A percentile compares a stretch with the other conserved stretches of the same genome.
These are phyloP conservation scores for Diplocarpon mali DNA, from an alignment of 2,329 filamentous ascomycete species.

Conservation along the genomic window DNA sequence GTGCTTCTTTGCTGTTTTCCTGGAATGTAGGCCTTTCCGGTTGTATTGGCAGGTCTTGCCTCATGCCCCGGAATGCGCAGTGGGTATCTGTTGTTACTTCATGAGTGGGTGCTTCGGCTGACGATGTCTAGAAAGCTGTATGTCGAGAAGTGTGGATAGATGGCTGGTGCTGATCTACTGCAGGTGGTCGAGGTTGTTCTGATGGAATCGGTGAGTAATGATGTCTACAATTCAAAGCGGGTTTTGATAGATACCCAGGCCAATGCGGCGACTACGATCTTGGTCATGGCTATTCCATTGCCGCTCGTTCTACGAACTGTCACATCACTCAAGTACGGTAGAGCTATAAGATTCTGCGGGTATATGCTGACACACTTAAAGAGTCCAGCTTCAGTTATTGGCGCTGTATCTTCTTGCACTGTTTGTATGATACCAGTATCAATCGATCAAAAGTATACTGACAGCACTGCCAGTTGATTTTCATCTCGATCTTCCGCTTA, in stretches of 20 bases:
- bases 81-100: conserved; percentile 1
- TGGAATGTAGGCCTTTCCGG: conserved; percentile 14
- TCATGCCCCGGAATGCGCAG: conserved; percentile 12
- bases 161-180: not conserved
- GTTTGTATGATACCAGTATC: conserved; percentile 7
- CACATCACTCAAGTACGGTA: conserved; percentile 6
- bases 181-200: conserved; percentile 5
- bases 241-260: conserved; percentile 1
- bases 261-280: conserved; percentile 12
- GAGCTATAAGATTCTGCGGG: not conserved
- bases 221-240: not conserved
- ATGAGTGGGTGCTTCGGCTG: not conserved
- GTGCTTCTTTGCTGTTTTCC: conserved; percentile 10
- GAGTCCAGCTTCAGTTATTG: conserved; percentile 11
- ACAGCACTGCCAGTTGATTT: conserved; percentile 8
- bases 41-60: conserved; percentile 16
- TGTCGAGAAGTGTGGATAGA: not conserved
- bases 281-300: conserved; percentile 15
- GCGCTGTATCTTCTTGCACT: conserved; percentile 11
- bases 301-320: conserved; percentile 13
- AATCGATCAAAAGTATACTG: no score
- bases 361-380: not conserved
- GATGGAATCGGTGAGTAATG: conserved; percentile 5
- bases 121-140: conserved; percentile 14
- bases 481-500: conserved; percentile 9